Percentiles rank a stretch among this genome's conserved stretches.
phyloP scores from a whole-genome alignment of 345 rosid genomes.

The Nephelium lappaceum region DNA sequence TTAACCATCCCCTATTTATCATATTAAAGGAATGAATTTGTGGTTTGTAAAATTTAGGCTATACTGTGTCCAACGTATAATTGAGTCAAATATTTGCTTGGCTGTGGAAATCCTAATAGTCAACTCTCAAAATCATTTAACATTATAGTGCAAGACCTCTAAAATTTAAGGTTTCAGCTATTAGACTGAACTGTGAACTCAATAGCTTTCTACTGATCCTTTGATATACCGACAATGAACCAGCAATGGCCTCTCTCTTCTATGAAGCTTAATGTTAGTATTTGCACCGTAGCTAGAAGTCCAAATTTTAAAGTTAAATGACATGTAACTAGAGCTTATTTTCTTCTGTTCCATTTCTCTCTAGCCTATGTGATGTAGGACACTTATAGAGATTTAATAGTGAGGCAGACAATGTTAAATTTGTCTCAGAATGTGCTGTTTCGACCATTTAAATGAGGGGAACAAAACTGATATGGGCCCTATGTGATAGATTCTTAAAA shows the following conservation, averaged over 20 bases:
- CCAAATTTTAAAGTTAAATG: too few species aligned
- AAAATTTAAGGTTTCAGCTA: not conserved
- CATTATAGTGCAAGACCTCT: not conserved
- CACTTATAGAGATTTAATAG: too few species aligned
- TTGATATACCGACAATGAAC: not conserved
- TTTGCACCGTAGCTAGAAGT: not conserved
- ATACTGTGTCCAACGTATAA: not conserved
- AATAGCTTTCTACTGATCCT: not conserved
- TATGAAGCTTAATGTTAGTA: too few species aligned
- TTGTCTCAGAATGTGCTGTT: too few species aligned
- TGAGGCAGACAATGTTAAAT: too few species aligned
- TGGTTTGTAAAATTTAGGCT: not conserved
- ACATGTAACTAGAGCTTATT: not conserved
- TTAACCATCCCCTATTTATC: too few species aligned
- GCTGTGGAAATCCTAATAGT: not conserved
- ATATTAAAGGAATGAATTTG: not conserved
- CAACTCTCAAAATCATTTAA: not conserved
- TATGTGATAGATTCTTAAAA: too few species aligned
- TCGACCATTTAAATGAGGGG: too few species aligned
- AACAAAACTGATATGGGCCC: too few species aligned
- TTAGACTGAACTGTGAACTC: not conserved
- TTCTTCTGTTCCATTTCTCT: not conserved
- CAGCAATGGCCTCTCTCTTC: not conserved
- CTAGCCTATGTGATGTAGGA: constrained; percentile 12
- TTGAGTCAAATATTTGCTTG: not conserved